Base-by-base conservation (phyloP, 2,329 filamentous ascomycete genomes). In the Albifimbria verrucaria region DNA sequence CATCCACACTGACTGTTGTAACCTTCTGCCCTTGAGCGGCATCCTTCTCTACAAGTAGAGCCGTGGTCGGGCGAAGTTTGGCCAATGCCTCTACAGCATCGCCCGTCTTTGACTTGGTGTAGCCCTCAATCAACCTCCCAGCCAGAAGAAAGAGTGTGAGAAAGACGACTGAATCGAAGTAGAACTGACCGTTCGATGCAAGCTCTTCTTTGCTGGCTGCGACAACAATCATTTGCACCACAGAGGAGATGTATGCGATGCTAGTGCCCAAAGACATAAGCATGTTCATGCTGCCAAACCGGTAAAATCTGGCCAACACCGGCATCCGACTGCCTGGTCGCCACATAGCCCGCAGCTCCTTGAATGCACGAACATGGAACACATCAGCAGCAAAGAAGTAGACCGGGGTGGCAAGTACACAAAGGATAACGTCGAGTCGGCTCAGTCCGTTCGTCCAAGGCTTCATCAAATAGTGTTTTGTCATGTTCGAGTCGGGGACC, bases 251-350 rank as follows among this genome's bases (percentile, higher is more conserved):
- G 67, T 96, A 96, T 2, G 92, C 92, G 55, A 97, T 90, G 2
- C 85, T 88, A 0, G 92, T 96, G 6, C 92, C 92, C 2, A 96
- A 79, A 7, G 89, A 94, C 71, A 97, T 92, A 55, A 97, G 80
- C 75, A 95, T 88, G 66, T 96, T 96, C 92, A 97, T 97, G 74
- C 92, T 96, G 9, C 92, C 92, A 64, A 97, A 97, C n/a, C 89
- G 86, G 68, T 92, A 91, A 64, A 97, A 92, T 15, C 92, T 80
- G 60, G 87, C 82, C 17, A 89, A 62, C 4, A 95, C 67, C 0
- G 90, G 89, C 1, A 87, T 87, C 36, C 80, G 83, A 65, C 90
- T 96, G 24, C 85, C 82, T 2, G 76, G 84, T 21, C 88, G 81
- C 92, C 92, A 97, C 57, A 96, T 76, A 0, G 85, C 79, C 55